These are phyloP conservation scores for Debaryomyces sp. DNA, from an alignment of 1,139 yeast genomes.

Conservation along the genomic window DNA sequence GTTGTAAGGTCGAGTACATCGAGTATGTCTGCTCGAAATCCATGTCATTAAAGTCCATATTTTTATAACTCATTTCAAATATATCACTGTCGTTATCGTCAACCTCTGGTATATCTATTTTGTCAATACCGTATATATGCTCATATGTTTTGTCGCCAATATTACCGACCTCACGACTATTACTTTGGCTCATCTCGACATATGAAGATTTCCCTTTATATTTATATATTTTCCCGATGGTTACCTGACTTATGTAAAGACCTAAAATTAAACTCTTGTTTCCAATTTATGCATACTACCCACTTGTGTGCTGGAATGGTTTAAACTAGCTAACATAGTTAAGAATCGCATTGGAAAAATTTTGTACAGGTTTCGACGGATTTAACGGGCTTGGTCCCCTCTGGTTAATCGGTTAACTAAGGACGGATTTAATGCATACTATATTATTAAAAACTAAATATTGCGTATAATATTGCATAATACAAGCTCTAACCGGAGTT, in stretches of 20 bases:
- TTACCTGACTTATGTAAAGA: background rate
- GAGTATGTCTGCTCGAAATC: constrained; percentile 51
- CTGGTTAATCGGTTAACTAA: constrained; percentile 1
- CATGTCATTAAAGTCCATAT: constrained; percentile 31
- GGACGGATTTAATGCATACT: background rate
- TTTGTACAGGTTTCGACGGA: background rate
- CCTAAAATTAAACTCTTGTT: background rate
- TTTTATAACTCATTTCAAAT: constrained; percentile 5
- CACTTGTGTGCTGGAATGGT: background rate
- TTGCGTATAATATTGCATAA: background rate
- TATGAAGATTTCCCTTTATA: constrained; percentile 1
- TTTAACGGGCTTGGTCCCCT: constrained; percentile 4
- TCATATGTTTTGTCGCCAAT: background rate
- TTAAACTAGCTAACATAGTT: background rate
- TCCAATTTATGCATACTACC: background rate
- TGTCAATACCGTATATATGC: background rate
- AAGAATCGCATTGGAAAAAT: background rate
- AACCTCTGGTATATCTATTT: background rate
- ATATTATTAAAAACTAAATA: background rate
- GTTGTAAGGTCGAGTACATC: constrained; percentile 45
- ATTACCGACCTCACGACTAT: background rate
- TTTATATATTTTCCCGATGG: background rate
- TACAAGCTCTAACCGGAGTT: background rate
- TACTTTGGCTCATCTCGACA: background rate
- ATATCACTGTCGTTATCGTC: constrained; percentile 2